Base-by-base conservation (phyloP, 2,329 filamentous ascomycete genomes). In the Calycina herbarum region DNA sequence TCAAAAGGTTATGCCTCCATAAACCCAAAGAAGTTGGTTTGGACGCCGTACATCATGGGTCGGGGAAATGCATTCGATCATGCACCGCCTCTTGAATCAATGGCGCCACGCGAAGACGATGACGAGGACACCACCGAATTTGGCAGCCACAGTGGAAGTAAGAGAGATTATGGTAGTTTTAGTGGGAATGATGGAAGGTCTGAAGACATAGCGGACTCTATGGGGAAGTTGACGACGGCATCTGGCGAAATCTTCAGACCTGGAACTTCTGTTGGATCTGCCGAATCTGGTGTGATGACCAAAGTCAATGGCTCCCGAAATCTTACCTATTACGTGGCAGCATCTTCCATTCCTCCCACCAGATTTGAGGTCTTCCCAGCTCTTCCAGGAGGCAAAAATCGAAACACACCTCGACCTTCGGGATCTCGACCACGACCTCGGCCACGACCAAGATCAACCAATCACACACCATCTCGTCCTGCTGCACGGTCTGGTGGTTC, bases 11-110 rank as follows among this genome's bases (percentile, higher is more conserved):
- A 97, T 71, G 91, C 97, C 27, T 90, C 88, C 72, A 85, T 99
- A 42, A 91, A 95, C 70, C 87, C 91, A 0, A 87, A 90, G 57
- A 88, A 88, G 20, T 83, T 99, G 31, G 90, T 94, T 11, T 99
- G 95, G 95, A 97, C 94, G 15, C 95, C 95, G 0, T 99, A 97
- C 76, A 89, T 98, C 54, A 98, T 97, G 93, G 94, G 95, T 31
- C 88, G 93, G 68, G 90, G 86, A 76, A 94, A 91, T 71, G 91
- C 92, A 73, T 94, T 95, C 72, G 93, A 96, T 74, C 86, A 93
- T 60, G 91, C 89, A 5, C 92, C 92, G 5, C 85, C 89, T 6
- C 81, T 98, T 64, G 94, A 92, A 69, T 91, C 94, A 1, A 92
- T 98, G 63, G 94, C 94, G 13, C 93, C 90, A 5, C 87, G 94